Conservation (phyloP, 371 early-diverging fungal genomes). For the Apophysomyces trapeziformis region DNA sequence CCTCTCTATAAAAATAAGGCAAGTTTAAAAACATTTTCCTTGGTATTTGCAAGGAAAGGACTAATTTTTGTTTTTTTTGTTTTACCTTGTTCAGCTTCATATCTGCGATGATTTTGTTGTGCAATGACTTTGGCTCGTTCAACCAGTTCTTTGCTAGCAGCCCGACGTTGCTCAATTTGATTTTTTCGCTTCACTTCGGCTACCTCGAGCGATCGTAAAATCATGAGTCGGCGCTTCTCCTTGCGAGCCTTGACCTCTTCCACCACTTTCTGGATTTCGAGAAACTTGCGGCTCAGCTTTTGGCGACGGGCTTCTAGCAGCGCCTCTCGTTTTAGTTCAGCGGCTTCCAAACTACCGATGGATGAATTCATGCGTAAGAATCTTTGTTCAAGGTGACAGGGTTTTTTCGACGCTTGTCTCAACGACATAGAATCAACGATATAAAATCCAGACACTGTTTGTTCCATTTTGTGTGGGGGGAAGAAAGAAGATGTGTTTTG, state of each 20-base stretch:
- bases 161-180: constrained; percentile 43
- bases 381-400: constrained; percentile 40
- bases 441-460: constrained; percentile 22
- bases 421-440: constrained; percentile 31
- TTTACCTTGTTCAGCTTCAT: constrained; percentile 32
- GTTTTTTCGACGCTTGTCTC: constrained; percentile 34
- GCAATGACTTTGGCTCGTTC: constrained; percentile 48
- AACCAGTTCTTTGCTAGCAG: constrained; percentile 40
- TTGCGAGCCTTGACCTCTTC: constrained; percentile 32
- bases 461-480: constrained; percentile 17
- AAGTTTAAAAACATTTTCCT: not conserved
- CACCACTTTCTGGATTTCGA: constrained; percentile 35
- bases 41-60: not conserved
- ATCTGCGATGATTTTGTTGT: constrained; percentile 31
- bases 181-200: constrained; percentile 44
- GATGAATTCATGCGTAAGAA: constrained; percentile 31
- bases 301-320: constrained; percentile 35
- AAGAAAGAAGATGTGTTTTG: constrained; percentile 9
- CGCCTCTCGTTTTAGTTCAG: constrained; percentile 40
- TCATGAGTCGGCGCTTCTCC: constrained; percentile 26
- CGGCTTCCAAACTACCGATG: constrained; percentile 24
- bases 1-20: constrained; percentile 18
- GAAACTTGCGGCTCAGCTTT: constrained; percentile 32
- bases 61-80: too few species aligned
- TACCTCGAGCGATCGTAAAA: constrained; percentile 35